Evolutionary conservation across 129 eudicot genomes (phyloP), one percentile per base, ranked within the genome.

Genomic region (Saposhnikovia divaricata): DNA sequence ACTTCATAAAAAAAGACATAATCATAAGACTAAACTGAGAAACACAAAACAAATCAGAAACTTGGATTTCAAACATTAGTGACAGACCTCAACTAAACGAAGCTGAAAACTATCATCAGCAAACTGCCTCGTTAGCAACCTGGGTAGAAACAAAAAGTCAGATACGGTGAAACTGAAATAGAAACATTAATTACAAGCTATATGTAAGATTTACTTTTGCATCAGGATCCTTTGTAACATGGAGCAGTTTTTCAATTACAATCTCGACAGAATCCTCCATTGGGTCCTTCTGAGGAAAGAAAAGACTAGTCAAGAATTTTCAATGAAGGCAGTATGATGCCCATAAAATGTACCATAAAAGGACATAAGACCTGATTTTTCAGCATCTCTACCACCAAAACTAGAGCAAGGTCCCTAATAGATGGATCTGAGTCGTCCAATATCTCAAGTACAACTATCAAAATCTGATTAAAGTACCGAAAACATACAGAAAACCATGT

Each of bases 321-420:
- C 68, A 34, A 14, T 81, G 12, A 21, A 28, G 77, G 16, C 45
- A 18, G 4, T 72, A 23, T 1, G 12, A 25, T 8, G n/a, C 44
- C 43, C 18, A 21, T 10, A 42, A 6, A 72, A 9, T 70, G 61
- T 50, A 77, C 13, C 34, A 3, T 23, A 59, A 69, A 51, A 61
- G 34, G 34, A 57, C 61, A 19, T 11, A 75, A 53, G 46, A 95
- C 98, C 96, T 95, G 98, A 82, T 89, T 90, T 85, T 87, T 95
- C 87, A 95, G 89, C 97, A 95, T 95, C 85, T 95, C 97, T 51
- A n/a, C n/a, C n/a, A n/a, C n/a, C n/a, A n/a, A n/a, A n/a, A n/a
- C n/a, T n/a, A n/a, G n/a, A n/a, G n/a, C 88, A 82, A 88, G 90
- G 82, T 95, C 97, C 16, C 91, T n/a, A n/a, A n/a, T n/a, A n/a